phyloP scores from a whole-genome alignment of 176 grass and related monocot species.

The Carex cristatella region DNA sequence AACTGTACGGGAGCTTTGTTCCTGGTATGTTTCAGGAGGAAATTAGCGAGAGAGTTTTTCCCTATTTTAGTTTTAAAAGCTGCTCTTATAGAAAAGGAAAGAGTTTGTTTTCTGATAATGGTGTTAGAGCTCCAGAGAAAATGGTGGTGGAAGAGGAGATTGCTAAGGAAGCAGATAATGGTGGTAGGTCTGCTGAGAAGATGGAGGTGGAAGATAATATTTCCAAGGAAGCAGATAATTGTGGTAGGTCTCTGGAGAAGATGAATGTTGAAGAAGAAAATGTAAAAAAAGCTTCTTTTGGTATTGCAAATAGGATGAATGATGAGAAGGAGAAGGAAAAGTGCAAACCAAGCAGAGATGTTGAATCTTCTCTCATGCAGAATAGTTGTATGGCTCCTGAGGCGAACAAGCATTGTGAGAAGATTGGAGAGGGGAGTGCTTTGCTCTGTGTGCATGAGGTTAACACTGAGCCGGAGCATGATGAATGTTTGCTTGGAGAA shows the following conservation, averaged over 20 bases:
- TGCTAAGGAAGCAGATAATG: conserved; percentile 15
- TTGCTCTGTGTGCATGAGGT: neutral
- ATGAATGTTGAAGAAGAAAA: neutral
- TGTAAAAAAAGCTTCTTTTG: conserved; percentile 3
- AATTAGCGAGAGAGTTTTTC: conserved; percentile 14
- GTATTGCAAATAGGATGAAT: conserved; percentile 14
- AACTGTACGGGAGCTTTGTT: neutral
- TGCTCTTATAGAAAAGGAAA: conserved; percentile 10
- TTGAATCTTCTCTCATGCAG: conserved; percentile 1
- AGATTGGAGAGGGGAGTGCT: conserved; percentile 22
- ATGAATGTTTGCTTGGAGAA: conserved; percentile 31
- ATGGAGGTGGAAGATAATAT: conserved; percentile 25
- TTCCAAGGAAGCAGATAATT: conserved; percentile 17
- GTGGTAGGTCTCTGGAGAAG: neutral
- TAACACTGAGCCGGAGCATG: neutral
- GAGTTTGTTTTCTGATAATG: conserved; percentile 18
- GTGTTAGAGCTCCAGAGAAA: neutral
- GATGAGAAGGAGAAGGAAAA: conserved; percentile 20
- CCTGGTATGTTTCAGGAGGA: conserved; percentile 3
- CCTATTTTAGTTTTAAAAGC: neutral
- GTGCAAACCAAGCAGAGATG: conserved; percentile 9
- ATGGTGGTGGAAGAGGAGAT: neutral
- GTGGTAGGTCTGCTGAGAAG: conserved; percentile 38
- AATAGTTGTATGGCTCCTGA: conserved; percentile 1
- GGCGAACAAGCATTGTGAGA: conserved; percentile 3